Evolutionary conservation across 2,329 filamentous ascomycete genomes (phyloP).

Genomic region (Aspergillus carbonarius): DNA sequence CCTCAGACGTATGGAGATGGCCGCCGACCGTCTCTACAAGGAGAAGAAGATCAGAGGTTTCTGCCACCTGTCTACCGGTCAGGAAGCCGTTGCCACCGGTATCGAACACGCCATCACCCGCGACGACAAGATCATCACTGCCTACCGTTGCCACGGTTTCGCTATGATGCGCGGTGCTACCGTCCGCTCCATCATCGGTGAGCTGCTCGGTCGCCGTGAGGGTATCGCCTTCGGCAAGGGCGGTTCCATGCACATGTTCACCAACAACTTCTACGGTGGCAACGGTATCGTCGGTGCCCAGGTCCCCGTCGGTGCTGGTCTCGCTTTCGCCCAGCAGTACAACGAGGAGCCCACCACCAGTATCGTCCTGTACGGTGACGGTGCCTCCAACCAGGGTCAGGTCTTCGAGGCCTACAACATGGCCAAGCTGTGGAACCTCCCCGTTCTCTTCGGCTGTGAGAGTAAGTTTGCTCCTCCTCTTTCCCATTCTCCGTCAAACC

Average conservation of each 20-base stretch:
- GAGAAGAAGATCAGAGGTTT: slow-evolving; percentile 99
- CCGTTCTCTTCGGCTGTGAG: slow-evolving; percentile 94
- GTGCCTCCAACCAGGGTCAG: slow-evolving; percentile 98
- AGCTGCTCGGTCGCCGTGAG: slow-evolving; percentile 89
- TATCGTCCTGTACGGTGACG: slow-evolving; percentile 92
- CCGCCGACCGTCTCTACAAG: slow-evolving; percentile 97
- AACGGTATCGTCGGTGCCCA: slow-evolving; percentile 99
- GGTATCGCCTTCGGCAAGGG: slow-evolving; percentile 99
- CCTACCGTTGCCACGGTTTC: slow-evolving; percentile 98
- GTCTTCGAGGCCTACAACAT: slow-evolving; percentile 99
- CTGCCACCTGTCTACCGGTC: slow-evolving; percentile 96
- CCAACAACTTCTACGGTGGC: slow-evolving; percentile 95
- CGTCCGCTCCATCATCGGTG: slow-evolving; percentile 90
- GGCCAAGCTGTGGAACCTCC: slow-evolving; percentile 98
- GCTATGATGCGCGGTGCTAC: slow-evolving; percentile 92
- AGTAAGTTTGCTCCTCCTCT: slow-evolving; percentile 68
- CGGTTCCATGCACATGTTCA: slow-evolving; percentile 99
- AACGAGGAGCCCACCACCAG: slow-evolving; percentile 79
- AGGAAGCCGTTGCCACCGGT: slow-evolving; percentile 95
- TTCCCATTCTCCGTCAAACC: background rate
- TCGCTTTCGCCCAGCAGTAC: slow-evolving; percentile 98
- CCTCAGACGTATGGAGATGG: slow-evolving; percentile 96
- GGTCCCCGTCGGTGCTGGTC: slow-evolving; percentile 92
- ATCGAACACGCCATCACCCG: slow-evolving; percentile 95
- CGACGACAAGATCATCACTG: slow-evolving; percentile 91